Percentiles rank a stretch among this genome's conserved stretches.
Conservation (phyloP, 371 early-diverging fungal genomes). For the Rhizomucor miehei region DNA sequence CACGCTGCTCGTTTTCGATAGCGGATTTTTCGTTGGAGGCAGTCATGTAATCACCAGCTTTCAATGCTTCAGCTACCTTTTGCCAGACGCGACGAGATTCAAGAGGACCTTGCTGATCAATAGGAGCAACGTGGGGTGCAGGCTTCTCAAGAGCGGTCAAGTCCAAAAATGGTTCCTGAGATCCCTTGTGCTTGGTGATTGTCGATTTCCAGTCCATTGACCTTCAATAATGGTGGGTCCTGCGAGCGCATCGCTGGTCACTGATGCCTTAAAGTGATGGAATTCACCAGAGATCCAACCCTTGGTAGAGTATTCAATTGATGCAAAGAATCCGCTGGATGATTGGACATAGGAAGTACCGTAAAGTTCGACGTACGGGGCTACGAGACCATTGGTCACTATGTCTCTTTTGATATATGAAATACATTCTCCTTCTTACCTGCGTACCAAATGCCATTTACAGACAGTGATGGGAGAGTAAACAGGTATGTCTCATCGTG, state of each 20-base stretch:
- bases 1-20: constrained; percentile 75
- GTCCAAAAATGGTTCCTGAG: constrained; percentile 48
- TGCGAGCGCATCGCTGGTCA: constrained; percentile 39
- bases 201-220: constrained; percentile 68
- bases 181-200: constrained; percentile 44
- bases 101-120: constrained; percentile 56
- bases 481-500: constrained; percentile 67
- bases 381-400: too few relatives aligned
- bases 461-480: constrained; percentile 72
- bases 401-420: too few relatives aligned
- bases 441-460: constrained; percentile 80
- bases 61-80: constrained; percentile 67
- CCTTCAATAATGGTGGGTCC: constrained; percentile 50
- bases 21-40: constrained; percentile 70
- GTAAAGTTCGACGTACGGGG: constrained; percentile 76
- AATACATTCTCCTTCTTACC: constrained; percentile 29
- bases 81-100: constrained; percentile 79
- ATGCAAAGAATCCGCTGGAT: constrained; percentile 58
- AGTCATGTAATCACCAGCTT: constrained; percentile 58
- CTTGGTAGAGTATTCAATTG: constrained; percentile 73
- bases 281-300: constrained; percentile 82
- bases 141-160: constrained; percentile 45
- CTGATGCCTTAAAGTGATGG: constrained; percentile 72
- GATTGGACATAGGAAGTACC: constrained; percentile 70
- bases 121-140: constrained; percentile 43